Evolutionary conservation across 1,139 yeast species (phyloP), one percentile per base, ranked within the genome.

Genomic region (Pichia kudriavzevii): DNA sequence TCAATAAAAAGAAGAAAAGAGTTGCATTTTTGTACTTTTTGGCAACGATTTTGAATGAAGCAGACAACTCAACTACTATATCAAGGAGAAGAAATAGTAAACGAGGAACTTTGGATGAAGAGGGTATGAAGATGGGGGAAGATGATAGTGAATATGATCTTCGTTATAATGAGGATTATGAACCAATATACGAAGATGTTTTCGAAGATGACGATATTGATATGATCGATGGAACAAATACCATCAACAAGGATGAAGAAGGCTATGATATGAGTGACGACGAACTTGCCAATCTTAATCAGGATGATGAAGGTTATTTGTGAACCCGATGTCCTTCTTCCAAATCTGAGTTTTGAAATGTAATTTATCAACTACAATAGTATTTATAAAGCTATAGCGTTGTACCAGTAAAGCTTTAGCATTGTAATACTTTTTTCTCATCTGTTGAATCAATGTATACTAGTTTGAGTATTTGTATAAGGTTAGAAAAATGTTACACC

Each of bases 1-100:
- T 83, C 60, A 91, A 85, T 61, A 87, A 84, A 59, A 82, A 84
- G 52, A 75, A 82, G 59, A 91, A 88, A 61, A 71, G 97, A 44
- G 97, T 91, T 4, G 85, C 94, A 1, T 91, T 82, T 54, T 58
- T 91, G 21, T 83, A 85, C 50, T 55, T 80, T 31, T 61, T 62
- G 23, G 71, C 72, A 8, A 39, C 45, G 6, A 38, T 38, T 13
- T 31, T 42, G 12, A 40, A 41, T 24, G 41, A 40, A 10, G 25
- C 33, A 4, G 21, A 21, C 5, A 27, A 30, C 11, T 35, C 29
- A 13, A 15, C 26, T n/a, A 30, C 34, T 20, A 28, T 22, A 4
- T 30, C 32, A 9, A 40, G 42, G 14, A 42, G 60, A 30, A 43
- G 60, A 31, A 47, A 50, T 28, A 46, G 53, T 31, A 55, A 54